Evolutionary conservation across 768 basidiomycete species (phyloP).

Genomic region (Tricholoma bakamatsutake): DNA sequence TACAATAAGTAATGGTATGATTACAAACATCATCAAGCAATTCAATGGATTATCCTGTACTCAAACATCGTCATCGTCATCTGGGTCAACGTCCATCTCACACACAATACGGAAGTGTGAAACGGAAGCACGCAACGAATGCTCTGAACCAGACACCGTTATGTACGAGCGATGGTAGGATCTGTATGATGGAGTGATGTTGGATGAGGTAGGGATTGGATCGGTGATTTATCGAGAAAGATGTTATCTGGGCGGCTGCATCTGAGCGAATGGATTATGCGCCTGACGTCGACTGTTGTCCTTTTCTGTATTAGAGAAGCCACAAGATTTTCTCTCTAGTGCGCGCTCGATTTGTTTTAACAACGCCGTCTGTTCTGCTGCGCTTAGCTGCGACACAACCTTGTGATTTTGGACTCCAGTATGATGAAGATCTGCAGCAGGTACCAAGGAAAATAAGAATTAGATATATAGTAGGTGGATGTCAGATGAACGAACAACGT

Average conservation of each 20-base stretch:
- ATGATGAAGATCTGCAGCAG: not conserved
- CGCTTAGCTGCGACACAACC: too few species aligned
- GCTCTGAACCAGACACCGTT: not conserved
- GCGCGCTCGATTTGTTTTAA: not conserved
- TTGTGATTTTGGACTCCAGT: not conserved
- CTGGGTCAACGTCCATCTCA: not conserved
- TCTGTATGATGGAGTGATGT: not conserved
- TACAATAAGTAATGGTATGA: too few species aligned
- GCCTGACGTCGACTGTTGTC: too few species aligned
- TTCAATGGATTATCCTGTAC: too few species aligned
- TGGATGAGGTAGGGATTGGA: not conserved
- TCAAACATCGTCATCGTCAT: not conserved
- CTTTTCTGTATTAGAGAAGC: not conserved
- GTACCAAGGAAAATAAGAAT: not conserved
- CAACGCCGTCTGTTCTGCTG: not conserved
- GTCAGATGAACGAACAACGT: not conserved
- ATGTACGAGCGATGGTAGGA: not conserved
- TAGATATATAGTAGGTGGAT: too few species aligned
- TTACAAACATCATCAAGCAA: too few species aligned
- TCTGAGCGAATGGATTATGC: not conserved
- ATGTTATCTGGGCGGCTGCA: not conserved
- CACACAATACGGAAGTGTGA: not conserved
- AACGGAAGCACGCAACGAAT: not conserved
- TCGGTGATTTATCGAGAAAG: not conserved
- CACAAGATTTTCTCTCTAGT: not conserved